Evolutionary conservation across 805 yeast genomes (phyloP).

Genomic region (Candida mattraensis): DNA sequence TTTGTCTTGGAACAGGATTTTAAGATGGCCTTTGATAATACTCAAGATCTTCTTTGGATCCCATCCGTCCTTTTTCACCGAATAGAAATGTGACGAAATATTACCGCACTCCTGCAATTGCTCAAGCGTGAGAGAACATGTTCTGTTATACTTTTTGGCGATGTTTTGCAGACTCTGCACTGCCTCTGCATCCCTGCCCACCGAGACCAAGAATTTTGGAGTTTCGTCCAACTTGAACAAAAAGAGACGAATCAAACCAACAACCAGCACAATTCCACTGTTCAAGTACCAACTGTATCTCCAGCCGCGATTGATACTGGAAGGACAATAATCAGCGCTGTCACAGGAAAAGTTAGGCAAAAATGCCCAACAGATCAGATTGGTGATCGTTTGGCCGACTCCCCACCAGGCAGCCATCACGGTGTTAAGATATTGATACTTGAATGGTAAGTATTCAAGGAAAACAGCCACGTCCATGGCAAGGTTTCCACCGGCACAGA

Average conservation of each 20-base stretch:
- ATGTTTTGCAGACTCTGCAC: constrained; percentile 40
- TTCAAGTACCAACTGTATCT: constrained; percentile 49
- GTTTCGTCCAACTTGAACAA: constrained; percentile 42
- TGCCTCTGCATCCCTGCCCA: constrained; percentile 48
- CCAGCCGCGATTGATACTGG: constrained; percentile 52
- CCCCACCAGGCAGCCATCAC: constrained; percentile 56
- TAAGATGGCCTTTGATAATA: constrained; percentile 36
- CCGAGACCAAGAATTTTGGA: constrained; percentile 23
- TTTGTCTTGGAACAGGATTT: constrained; percentile 43
- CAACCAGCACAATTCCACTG: constrained; percentile 45
- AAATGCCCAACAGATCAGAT: constrained; percentile 49
- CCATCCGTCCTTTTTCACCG: constrained; percentile 8
- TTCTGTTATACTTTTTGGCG: constrained; percentile 42
- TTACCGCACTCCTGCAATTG: constrained; percentile 41
- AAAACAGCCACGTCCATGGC: constrained; percentile 49
- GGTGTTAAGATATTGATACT: constrained; percentile 47
- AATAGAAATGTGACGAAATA: constrained; percentile 7
- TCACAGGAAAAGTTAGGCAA: constrained; percentile 46
- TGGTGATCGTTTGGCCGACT: constrained; percentile 50
- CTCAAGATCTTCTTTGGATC: constrained; percentile 15
- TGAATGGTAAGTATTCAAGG: constrained; percentile 48
- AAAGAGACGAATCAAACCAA: constrained; percentile 44
- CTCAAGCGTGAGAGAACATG: constrained; percentile 39
- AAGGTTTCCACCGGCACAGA: constrained; percentile 54
- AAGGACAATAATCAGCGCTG: constrained; percentile 39